phyloP scores from a whole-genome alignment of 75 land plant species.

The Chamaecyparis obtusa region DNA sequence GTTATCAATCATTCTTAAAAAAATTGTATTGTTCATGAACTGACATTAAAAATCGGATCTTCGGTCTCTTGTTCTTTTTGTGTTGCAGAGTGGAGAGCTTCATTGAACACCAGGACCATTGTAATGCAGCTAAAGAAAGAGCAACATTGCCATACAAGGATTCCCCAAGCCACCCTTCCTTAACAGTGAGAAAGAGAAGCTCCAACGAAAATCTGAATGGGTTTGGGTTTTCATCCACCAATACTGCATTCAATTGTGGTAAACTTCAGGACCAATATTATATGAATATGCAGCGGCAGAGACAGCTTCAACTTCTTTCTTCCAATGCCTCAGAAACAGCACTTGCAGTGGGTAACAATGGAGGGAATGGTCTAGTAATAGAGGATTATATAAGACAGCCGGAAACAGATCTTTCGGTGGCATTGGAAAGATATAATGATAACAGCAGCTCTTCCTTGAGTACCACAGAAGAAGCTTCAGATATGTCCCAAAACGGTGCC shows the following conservation, averaged over 20 bases:
- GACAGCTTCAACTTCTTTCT: conserved; percentile 56
- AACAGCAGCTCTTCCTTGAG: neutral
- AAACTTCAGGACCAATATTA: neutral
- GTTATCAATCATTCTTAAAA: too few species aligned
- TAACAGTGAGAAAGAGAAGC: conserved; percentile 35
- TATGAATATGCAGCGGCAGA: neutral
- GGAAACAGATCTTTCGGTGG: neutral
- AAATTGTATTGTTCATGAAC: neutral
- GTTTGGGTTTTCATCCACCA: neutral
- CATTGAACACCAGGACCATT: conserved; percentile 96
- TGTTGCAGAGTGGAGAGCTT: conserved; percentile 89
- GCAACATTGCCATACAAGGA: neutral
- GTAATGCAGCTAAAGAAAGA: conserved; percentile 36
- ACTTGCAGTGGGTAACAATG: neutral
- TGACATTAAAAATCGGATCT: neutral
- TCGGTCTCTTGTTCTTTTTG: neutral
- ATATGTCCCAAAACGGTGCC: neutral
- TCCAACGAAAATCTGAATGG: conserved; percentile 41
- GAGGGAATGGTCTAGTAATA: neutral
- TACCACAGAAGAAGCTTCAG: neutral
- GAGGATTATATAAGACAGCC: neutral
- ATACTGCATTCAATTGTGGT: neutral
- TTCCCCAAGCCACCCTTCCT: conserved; percentile 28
- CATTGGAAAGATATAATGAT: neutral
- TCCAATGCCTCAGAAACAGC: neutral